Conservation (phyloP, 2,329 filamentous ascomycete species). For the Didymella keratinophila region DNA sequence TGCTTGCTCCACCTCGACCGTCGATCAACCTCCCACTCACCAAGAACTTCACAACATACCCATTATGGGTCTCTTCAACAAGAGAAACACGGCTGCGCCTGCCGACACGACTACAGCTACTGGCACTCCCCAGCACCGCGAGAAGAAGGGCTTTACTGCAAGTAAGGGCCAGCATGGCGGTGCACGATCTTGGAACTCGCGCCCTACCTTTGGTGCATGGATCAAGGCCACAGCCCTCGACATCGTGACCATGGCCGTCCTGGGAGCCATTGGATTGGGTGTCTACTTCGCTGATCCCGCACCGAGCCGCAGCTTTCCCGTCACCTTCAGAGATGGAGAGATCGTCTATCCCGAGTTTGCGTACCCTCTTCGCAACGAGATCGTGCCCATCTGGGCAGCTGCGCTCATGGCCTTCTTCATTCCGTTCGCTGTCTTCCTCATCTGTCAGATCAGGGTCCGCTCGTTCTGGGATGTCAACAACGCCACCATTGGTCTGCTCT, state of each 20-base stretch:
- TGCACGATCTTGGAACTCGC: slow-evolving; percentile 37
- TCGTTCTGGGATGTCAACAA: slow-evolving; percentile 69
- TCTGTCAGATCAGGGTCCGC: slow-evolving; percentile 71
- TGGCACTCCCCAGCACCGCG: slow-evolving; percentile 31
- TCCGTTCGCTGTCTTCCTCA: slow-evolving; percentile 70
- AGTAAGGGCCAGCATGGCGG: slow-evolving; percentile 25
- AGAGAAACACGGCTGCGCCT: slow-evolving; percentile 43
- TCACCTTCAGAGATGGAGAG: slow-evolving; percentile 71
- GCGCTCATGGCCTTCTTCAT: slow-evolving; percentile 71
- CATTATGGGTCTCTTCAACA: slow-evolving; percentile 52
- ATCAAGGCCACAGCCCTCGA: slow-evolving; percentile 72
- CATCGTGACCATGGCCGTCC: slow-evolving; percentile 69
- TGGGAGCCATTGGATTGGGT: slow-evolving; percentile 72
- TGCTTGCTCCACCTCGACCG: slow-evolving; percentile 14
- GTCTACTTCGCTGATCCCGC: slow-evolving; percentile 73
- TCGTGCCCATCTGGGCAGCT: slow-evolving; percentile 72
- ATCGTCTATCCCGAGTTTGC: slow-evolving; percentile 74
- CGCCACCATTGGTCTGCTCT: slow-evolving; percentile 72
- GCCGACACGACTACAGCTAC: slow-evolving; percentile 48
- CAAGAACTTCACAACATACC: slow-evolving; percentile 7
- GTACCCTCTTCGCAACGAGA: slow-evolving; percentile 73
- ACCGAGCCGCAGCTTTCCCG: slow-evolving; percentile 72
- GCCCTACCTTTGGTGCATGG: slow-evolving; percentile 73
- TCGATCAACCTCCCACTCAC: slow-evolving; percentile 1
- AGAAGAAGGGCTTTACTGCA: slow-evolving; percentile 44